phyloP scores from a whole-genome alignment of 176 grass and related monocot species.

The Leersia perrieri region DNA sequence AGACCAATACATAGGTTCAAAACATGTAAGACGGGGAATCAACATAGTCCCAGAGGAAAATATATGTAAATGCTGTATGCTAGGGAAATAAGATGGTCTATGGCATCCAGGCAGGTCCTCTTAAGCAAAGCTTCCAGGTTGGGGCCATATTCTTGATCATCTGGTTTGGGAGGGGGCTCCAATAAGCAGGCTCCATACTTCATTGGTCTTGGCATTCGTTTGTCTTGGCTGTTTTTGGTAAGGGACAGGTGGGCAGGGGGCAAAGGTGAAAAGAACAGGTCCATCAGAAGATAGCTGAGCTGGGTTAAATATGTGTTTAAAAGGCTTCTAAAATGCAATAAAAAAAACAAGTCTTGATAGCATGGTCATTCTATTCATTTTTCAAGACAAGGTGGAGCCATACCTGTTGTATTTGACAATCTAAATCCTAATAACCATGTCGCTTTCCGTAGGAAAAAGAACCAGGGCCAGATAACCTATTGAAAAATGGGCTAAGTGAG shows the following conservation, averaged over 20 bases:
- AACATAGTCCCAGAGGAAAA: slow-evolving; percentile 57
- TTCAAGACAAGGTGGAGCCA: slow-evolving; percentile 31
- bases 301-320: slow-evolving; percentile 53
- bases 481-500: slow-evolving; percentile 5
- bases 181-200: slow-evolving; percentile 71
- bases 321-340: slow-evolving; percentile 36
- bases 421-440: slow-evolving; percentile 60
- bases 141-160: slow-evolving; percentile 60
- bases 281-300: slow-evolving; percentile 57
- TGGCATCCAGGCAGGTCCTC: slow-evolving; percentile 43
- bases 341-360: slow-evolving; percentile 35
- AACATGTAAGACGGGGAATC: slow-evolving; percentile 44
- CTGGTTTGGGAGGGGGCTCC: slow-evolving; percentile 71
- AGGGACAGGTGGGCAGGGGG: slow-evolving; percentile 35
- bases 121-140: slow-evolving; percentile 64
- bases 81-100: slow-evolving; percentile 48
- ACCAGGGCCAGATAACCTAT: slow-evolving; percentile 57
- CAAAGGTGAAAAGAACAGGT: slow-evolving; percentile 58
- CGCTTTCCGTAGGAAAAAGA: slow-evolving; percentile 62
- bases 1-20: slow-evolving; percentile 49
- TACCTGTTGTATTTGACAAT: slow-evolving; percentile 46
- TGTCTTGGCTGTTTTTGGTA: slow-evolving; percentile 38
- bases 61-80: slow-evolving; percentile 41
- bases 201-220: slow-evolving; percentile 49
- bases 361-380: slow-evolving; percentile 36